phyloP scores from a whole-genome alignment of 345 rosid genomes.

The Boechera divaricarpa region DNA sequence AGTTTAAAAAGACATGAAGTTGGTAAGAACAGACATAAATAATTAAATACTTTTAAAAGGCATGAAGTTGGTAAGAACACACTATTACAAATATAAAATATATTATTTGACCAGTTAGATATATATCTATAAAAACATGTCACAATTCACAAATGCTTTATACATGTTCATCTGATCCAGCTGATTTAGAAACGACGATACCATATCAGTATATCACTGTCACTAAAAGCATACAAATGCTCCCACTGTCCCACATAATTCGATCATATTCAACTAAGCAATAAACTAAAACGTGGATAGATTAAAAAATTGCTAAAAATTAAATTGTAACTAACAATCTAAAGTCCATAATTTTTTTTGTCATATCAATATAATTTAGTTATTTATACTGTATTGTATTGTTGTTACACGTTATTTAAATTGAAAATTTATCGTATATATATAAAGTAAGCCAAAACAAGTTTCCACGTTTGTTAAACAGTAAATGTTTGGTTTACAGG shows the following conservation, averaged over 20 bases:
- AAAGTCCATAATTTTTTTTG: no score
- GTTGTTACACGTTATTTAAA: no score
- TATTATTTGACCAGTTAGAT: not conserved
- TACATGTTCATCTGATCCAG: slow-evolving; percentile 7
- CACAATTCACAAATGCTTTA: not conserved
- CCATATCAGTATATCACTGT: slow-evolving; percentile 18
- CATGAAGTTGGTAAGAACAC: slow-evolving; percentile 35
- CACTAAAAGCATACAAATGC: slow-evolving; percentile 18
- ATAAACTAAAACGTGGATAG: no score
- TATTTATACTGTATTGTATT: no score
- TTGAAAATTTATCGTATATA: no score
- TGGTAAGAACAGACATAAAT: slow-evolving; percentile 23
- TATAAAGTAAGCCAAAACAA: no score
- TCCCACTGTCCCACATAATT: slow-evolving; percentile 8
- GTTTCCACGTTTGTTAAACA: no score
- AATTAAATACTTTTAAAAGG: slow-evolving; percentile 9
- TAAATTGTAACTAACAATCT: no score
- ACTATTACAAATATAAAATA: not conserved
- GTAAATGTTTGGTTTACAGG: no score
- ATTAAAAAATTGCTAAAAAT: no score
- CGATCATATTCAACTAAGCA: no score
- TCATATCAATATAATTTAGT: no score
- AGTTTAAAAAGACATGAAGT: slow-evolving; percentile 16
- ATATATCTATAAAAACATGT: not conserved
- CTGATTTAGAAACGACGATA: slow-evolving; percentile 25